Evolutionary conservation across 2,329 filamentous ascomycete species (phyloP).

Genomic region (Claviceps arundinis): DNA sequence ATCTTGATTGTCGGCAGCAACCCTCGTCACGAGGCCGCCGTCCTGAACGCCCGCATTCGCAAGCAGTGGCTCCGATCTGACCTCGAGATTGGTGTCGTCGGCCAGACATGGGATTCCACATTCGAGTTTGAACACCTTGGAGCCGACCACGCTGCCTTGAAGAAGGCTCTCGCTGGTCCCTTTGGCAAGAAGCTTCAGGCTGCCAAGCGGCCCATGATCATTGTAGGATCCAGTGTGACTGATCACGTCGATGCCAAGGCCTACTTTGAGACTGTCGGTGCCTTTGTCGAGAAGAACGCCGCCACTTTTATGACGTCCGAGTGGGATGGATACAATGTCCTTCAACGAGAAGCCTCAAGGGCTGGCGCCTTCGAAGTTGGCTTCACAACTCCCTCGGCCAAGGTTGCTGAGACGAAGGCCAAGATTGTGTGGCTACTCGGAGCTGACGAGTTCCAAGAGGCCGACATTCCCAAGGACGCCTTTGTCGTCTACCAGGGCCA

Average conservation of each 20-base stretch:
- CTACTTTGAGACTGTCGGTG: conserved; percentile 80
- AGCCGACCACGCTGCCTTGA: conserved; percentile 62
- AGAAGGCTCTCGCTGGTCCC: conserved; percentile 68
- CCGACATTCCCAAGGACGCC: conserved; percentile 85
- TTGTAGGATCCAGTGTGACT: conserved; percentile 81
- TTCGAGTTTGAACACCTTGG: conserved; percentile 93
- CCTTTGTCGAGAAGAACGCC: conserved; percentile 88
- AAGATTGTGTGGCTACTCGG: conserved; percentile 97
- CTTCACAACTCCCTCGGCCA: conserved; percentile 73
- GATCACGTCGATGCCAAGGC: conserved; percentile 87
- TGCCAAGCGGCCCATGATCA: conserved; percentile 91
- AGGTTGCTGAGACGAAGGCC: conserved; percentile 70
- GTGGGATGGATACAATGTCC: conserved; percentile 96
- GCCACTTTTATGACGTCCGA: conserved; percentile 75
- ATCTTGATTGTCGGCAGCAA: conserved; percentile 93
- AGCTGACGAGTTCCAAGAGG: conserved; percentile 76
- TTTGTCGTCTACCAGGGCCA: conserved; percentile 98
- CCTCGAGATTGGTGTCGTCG: conserved; percentile 81
- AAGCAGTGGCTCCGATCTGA: conserved; percentile 97
- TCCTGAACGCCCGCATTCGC: conserved; percentile 88
- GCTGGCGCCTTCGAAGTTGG: conserved; percentile 92
- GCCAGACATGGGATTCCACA: conserved; percentile 82
- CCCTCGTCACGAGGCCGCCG: conserved; percentile 85
- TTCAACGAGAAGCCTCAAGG: conserved; percentile 85
- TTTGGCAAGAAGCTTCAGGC: conserved; percentile 87